Evolutionary conservation across 2,329 filamentous ascomycete genomes (phyloP), one percentile per base, ranked within the genome.

Genomic region (Colletotrichum nymphaeae): DNA sequence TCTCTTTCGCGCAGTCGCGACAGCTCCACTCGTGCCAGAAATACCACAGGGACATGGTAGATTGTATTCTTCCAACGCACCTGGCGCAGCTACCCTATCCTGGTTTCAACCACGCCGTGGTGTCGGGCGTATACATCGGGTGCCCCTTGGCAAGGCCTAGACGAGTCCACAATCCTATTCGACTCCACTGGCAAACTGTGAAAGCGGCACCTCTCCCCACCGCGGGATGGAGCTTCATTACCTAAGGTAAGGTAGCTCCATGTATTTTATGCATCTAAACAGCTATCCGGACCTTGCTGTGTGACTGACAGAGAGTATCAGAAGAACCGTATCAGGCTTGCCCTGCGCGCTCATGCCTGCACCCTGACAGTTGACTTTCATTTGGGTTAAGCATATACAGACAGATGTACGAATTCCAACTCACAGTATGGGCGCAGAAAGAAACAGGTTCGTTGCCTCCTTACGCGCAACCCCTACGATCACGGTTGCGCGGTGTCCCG

Each of bases 71-170:
- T 12, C 16, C 42, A 53, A 67, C 28, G 19, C 22, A 26, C 42
- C 56, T 46, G 26, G 37, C 42, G 60, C 62, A 53, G 14, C 37
- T 42, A 42, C 37, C 37, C 16, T 42, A 42, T 19, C 24, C 28
- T 55, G 28, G 37, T 37, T 42, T 56, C 57, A 55, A 49, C 46
- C n/a, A 19, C 8, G n/a, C 30, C 63, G 49, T 52, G 49, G 52
- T 60, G 59, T 52, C 32, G 59, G 52, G 22, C 59, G 59, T 49
- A 59, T 69, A 69, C 53, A 58, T 56, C 28, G 53, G 42, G 58
- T 72, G 58, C 52, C 22, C 49, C 69, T 68, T 58, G 69, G 65
- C 65, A 55, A 59, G 65, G 69, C 42, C 69, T 69, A 66, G 65
- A 69, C 52, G 46, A 49, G 26, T 59, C 69, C 32, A 46, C 46